These are phyloP conservation scores for Malus orientalis DNA, from an alignment of 306 rosid species.

Conservation along the genomic window DNA sequence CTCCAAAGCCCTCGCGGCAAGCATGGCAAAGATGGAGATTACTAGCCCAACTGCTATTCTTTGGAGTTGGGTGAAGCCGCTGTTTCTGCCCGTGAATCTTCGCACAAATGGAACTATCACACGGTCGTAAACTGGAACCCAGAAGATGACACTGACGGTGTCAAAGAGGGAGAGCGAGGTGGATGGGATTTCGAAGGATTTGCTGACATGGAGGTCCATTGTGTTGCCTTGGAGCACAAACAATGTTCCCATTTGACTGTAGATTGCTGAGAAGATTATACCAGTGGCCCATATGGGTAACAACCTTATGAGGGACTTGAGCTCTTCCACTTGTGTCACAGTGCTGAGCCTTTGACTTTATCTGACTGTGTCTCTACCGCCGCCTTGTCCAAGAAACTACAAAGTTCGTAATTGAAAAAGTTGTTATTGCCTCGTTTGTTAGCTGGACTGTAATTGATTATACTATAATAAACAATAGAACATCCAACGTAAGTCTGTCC, in stretches of 20 bases:
- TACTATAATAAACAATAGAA: no score
- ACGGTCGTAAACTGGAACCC: constrained; percentile 1
- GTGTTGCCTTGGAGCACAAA: constrained; percentile 11
- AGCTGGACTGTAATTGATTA: neutral
- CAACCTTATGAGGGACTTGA: neutral
- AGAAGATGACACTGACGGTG: constrained; percentile 13
- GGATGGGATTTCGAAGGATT: constrained; percentile 7
- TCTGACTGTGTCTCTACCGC: neutral
- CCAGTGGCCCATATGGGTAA: constrained; percentile 6
- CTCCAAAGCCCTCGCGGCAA: constrained; percentile 3
- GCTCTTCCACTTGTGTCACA: constrained; percentile 8
- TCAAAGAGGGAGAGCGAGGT: constrained; percentile 12
- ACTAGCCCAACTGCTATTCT: constrained; percentile 15
- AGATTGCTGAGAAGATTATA: constrained; percentile 1
- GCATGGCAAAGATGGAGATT: constrained; percentile 3
- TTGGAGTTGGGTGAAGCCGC: constrained; percentile 19
- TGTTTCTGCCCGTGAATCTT: constrained; percentile 1
- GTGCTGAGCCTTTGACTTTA: neutral
- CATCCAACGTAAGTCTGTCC: no score
- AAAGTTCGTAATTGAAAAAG: neutral
- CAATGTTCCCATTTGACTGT: constrained; percentile 8
- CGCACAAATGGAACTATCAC: neutral
- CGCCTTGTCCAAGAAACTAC: constrained; percentile 7
- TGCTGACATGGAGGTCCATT: constrained; percentile 5
- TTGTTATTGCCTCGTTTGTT: neutral